These are phyloP conservation scores for Platanus orientalis DNA, from an alignment of 164 flowering plant species.

Conservation along the genomic window DNA sequence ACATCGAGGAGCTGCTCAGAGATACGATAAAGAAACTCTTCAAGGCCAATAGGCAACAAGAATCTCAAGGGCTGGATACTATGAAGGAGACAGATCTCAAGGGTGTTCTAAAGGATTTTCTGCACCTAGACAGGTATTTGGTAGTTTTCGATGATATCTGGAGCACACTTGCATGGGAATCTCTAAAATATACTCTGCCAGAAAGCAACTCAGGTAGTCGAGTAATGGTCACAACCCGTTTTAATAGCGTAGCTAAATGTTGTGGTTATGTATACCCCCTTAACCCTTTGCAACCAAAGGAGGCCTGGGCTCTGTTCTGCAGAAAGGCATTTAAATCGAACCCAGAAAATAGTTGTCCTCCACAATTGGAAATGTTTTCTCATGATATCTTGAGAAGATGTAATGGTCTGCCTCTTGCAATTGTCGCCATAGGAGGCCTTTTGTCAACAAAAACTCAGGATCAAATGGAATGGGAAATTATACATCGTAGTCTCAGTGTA, in stretches of 20 bases:
- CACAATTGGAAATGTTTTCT: not conserved
- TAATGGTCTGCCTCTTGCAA: no score
- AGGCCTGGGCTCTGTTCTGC: not conserved
- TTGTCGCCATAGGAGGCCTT: no score
- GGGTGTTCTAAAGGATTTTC: not conserved
- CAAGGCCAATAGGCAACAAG: not conserved
- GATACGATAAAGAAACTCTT: not conserved
- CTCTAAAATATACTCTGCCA: not conserved
- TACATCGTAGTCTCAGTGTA: not conserved
- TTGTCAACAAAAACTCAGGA: not conserved
- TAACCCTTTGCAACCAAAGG: not conserved
- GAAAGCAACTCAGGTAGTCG: not conserved
- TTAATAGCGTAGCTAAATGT: not conserved
- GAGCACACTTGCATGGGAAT: not conserved
- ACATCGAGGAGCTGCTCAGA: not conserved
- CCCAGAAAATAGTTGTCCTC: not conserved
- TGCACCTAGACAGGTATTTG: not conserved
- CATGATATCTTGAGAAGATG: not conserved
- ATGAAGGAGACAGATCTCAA: not conserved
- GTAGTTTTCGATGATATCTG: slow-evolving; percentile 3
- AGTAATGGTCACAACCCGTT: not conserved
- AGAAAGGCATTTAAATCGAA: not conserved
- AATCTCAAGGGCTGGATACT: slow-evolving; percentile 12
- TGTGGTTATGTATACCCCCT: not conserved
- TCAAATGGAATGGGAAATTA: not conserved